Evolutionary conservation across 495 filamentous ascomycete genomes (phyloP).

Genomic region (Penicillium argentinense): DNA sequence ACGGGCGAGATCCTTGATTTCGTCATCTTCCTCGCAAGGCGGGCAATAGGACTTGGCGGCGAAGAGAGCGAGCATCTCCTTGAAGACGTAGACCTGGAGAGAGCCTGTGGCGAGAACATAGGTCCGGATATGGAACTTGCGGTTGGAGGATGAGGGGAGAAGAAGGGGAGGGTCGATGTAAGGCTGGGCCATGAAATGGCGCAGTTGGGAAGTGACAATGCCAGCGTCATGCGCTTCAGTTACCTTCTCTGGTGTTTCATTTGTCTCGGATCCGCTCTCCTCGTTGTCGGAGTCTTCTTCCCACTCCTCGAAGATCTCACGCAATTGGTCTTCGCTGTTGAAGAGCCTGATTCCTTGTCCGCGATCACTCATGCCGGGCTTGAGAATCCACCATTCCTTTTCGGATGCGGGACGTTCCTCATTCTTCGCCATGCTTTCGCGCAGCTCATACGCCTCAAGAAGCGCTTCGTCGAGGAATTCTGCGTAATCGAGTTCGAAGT

Average conservation of each 20-base stretch:
- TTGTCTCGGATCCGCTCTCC: constrained; percentile 30
- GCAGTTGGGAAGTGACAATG: constrained; percentile 84
- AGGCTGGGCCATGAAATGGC: constrained; percentile 94
- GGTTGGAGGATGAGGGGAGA: constrained; percentile 57
- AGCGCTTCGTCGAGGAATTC: constrained; percentile 95
- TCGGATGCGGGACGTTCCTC: constrained; percentile 44
- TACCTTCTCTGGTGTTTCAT: constrained; percentile 36
- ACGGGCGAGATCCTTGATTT: constrained; percentile 54
- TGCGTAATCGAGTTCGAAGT: constrained; percentile 93
- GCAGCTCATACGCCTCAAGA: constrained; percentile 81
- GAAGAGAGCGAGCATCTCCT: constrained; percentile 89
- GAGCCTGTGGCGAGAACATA: constrained; percentile 82
- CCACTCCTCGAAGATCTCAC: constrained; percentile 86
- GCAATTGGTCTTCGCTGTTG: constrained; percentile 74
- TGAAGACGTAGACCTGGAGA: constrained; percentile 82
- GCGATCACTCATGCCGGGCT: constrained; percentile 94
- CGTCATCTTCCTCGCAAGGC: constrained; percentile 47
- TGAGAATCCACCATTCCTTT: constrained; percentile 95
- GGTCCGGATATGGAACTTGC: constrained; percentile 92
- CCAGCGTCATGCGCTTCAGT: constrained; percentile 36
- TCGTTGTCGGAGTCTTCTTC: constrained; percentile 57
- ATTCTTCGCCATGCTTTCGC: constrained; percentile 71
- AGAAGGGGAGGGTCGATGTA: constrained; percentile 91
- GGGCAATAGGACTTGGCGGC: constrained; percentile 65
- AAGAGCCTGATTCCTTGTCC: constrained; percentile 92